These are phyloP conservation scores for Zangia roseola DNA, from an alignment of 768 basidiomycete genomes.

Conservation along the genomic window DNA sequence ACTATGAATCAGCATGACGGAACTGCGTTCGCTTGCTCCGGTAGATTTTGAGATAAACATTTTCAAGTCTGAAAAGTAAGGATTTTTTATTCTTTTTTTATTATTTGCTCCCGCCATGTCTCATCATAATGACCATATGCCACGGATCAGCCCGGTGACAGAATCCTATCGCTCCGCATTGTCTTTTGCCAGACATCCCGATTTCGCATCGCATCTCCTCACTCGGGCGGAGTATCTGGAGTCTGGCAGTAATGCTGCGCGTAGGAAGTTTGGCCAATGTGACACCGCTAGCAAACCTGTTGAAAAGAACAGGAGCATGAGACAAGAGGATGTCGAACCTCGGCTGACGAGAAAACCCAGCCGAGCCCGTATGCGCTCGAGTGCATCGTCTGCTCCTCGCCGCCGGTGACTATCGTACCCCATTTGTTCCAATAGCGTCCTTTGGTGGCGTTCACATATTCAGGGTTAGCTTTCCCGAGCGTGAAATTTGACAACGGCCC, in stretches of 20 bases:
- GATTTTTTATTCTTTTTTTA: constrained; percentile 11
- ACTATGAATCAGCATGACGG: constrained; percentile 52
- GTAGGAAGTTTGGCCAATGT: constrained; percentile 74
- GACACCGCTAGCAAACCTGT: constrained; percentile 28
- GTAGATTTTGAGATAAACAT: constrained; percentile 73
- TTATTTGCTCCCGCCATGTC: constrained; percentile 1
- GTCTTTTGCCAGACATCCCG: constrained; percentile 52
- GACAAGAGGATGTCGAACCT: constrained; percentile 24
- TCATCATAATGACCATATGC: constrained; percentile 12
- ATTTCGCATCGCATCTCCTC: constrained; percentile 53
- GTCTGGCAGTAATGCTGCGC: constrained; percentile 70
- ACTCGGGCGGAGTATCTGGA: constrained; percentile 86
- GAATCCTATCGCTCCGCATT: constrained; percentile 64
- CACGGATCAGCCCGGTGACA: constrained; percentile 52
- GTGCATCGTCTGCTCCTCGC: constrained; percentile 19
- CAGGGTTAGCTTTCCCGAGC: constrained; percentile 17
- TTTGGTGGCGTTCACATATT: constrained; percentile 9
- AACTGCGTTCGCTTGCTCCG: constrained; percentile 81
- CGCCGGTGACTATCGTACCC: constrained; percentile 25
- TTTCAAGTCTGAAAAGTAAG: constrained; percentile 73
- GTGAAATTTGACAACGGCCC: constrained; percentile 4
- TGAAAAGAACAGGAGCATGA: constrained; percentile 24
- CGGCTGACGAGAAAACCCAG: constrained; percentile 29
- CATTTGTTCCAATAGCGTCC: constrained; percentile 3
- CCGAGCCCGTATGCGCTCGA: constrained; percentile 25